A percentile compares a stretch with the other conserved stretches of the same genome.
Evolutionary conservation across 108 stramenopile genomes (phyloP).

Genomic region (Fistulifera pelliculosa): DNA sequence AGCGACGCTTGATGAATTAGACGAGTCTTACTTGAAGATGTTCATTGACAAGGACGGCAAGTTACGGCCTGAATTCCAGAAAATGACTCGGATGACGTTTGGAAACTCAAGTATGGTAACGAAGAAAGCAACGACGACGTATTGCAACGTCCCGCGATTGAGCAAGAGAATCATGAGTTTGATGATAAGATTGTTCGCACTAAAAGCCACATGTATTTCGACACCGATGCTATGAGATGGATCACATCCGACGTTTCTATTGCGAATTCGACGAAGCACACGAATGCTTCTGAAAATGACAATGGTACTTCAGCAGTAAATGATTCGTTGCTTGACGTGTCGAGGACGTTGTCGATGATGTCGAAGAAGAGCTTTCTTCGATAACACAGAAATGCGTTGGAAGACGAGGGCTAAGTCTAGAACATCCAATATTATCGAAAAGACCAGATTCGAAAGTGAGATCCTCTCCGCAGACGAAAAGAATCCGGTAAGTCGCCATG

Average conservation of each 20-base stretch:
- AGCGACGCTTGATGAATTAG: slow-evolving; percentile 8
- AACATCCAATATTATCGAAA: too few relatives aligned
- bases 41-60: slow-evolving; percentile 21
- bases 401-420: not conserved
- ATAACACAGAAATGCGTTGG: slow-evolving; percentile 14
- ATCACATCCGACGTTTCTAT: not conserved
- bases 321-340: not conserved
- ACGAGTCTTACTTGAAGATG: slow-evolving; percentile 13
- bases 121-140: not conserved
- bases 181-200: slow-evolving; percentile 3
- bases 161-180: not conserved
- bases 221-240: slow-evolving; percentile 10
- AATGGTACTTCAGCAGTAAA: not conserved
- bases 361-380: slow-evolving; percentile 9
- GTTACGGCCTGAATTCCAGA: slow-evolving; percentile 8
- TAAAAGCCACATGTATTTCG: slow-evolving; percentile 10
- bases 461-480: too few relatives aligned
- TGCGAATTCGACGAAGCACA: not conserved
- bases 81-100: slow-evolving; percentile 7
- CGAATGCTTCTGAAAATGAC: not conserved
- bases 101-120: slow-evolving; percentile 8
- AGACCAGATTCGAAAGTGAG: too few relatives aligned
- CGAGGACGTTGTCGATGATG: not conserved
- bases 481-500: too few relatives aligned
- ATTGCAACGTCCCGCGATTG: not conserved